Conservation (phyloP, 352 stramenopile species). For the Phytophthora megakarya region DNA sequence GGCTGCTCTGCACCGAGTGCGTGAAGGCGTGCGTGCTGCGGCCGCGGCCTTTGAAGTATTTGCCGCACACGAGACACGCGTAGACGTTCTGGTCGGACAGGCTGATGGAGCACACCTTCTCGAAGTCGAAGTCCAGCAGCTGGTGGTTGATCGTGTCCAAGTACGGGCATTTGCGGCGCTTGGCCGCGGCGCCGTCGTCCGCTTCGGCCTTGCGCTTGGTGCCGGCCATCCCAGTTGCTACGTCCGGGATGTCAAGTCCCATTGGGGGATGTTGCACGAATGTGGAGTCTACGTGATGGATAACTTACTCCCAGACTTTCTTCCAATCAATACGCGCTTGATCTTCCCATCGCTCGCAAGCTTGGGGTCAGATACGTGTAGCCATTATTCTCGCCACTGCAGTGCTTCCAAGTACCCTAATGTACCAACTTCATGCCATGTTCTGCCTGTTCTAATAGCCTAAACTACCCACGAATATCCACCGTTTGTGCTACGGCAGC, state of each 20-base stretch:
- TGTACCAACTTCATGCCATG: not conserved
- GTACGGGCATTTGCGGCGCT: conserved; percentile 96
- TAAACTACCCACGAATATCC: not conserved
- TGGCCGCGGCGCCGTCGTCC: conserved; percentile 28
- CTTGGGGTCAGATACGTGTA: not conserved
- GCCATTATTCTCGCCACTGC: too few species aligned
- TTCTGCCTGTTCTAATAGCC: not conserved
- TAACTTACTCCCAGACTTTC: conserved; percentile 17
- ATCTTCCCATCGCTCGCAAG: conserved; percentile 29
- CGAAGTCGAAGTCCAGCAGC: conserved; percentile 99
- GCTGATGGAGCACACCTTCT: conserved; percentile 97
- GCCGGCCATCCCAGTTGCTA: not conserved
- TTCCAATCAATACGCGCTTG: conserved; percentile 12
- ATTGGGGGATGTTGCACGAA: conserved; percentile 4
- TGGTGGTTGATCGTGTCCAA: conserved; percentile 98
- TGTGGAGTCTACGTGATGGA: too few species aligned
- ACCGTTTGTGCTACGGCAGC: not conserved
- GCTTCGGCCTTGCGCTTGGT: conserved; percentile 61
- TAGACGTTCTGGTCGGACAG: conserved; percentile 98
- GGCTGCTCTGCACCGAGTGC: conserved; percentile 95
- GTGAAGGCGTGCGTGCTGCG: conserved; percentile 95
- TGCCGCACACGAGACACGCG: conserved; percentile 98
- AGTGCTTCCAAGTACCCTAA: not conserved
- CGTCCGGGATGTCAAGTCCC: conserved; percentile 12
- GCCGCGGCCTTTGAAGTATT: conserved; percentile 97